Evolutionary conservation across 2,329 filamentous ascomycete species (phyloP), one percentile per base, ranked within the genome.

Genomic region (Trichoderma harzianum): DNA sequence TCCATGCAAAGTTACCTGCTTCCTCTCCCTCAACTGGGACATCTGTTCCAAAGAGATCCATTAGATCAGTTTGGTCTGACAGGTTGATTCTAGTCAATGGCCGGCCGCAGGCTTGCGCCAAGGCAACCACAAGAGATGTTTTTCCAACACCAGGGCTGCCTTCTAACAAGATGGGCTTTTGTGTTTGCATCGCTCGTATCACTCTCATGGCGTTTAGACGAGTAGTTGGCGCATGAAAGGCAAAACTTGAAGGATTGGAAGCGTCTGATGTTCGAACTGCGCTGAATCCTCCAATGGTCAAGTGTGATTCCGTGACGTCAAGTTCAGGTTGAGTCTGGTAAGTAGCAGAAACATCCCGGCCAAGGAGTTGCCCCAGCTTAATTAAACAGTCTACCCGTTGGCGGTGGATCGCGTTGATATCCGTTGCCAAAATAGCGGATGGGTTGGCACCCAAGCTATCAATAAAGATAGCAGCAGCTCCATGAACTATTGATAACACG

Each of bases 101-200:
- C 73, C 91, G 91, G 6, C 95, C 94, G 74, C 93, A 92, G 5
- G 91, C 90, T 75, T 89, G 88, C 1, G 97, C 93, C 60, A 99
- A 85, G 0, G 96, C 95, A 60, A 92, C 91, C 26, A 99, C 90
- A 16, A 99, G 86, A 1, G 95, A 97, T 0, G 96, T 99, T 84
- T 99, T 99, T 70, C 96, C 96, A 26, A 99, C 96, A 79, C 96
- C 96, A n/a, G 96, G 96, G 76, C 93, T 98, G 43, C 97, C 96
- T 83, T 99, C 96, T 3, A 99, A 88, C 7, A 99, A 86, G 69
- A 99, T 95, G 3, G 96, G 95, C 79, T 98, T 98, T 67, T 90
- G 87, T 69, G 97, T 89, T 77, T 97, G 94, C 73, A 99, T 84
- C 16, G 95, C 97, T 74, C 96, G 91, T 70, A 97, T 88, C 36